phyloP scores from a whole-genome alignment of 1,284 basidiomycete species.

The Hemileia vastatrix region DNA sequence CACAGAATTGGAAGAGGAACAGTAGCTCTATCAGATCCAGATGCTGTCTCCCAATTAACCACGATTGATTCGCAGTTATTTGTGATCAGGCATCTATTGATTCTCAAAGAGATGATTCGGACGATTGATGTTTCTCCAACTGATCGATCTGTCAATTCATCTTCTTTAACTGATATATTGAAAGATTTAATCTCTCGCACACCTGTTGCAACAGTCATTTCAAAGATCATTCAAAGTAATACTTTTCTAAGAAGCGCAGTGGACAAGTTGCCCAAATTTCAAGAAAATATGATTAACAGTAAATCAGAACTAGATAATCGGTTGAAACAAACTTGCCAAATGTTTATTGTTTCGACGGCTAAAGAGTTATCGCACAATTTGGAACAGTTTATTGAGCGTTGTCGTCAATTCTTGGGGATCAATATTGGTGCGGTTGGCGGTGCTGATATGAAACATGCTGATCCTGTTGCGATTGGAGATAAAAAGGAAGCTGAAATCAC shows the following conservation, averaged over 20 bases:
- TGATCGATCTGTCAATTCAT: constrained; percentile 46
- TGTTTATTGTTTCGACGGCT: constrained; percentile 1
- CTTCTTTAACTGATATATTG: constrained; percentile 46
- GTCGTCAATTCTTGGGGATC: background rate
- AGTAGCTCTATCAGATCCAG: constrained; percentile 44
- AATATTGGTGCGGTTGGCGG: background rate
- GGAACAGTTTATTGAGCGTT: background rate
- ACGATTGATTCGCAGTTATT: constrained; percentile 66
- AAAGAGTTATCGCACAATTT: background rate
- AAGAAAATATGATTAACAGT: constrained; percentile 6
- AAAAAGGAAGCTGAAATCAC: background rate
- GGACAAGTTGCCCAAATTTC: background rate
- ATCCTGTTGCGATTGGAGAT: background rate
- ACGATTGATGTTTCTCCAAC: constrained; percentile 57
- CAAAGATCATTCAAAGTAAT: background rate
- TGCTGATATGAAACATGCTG: background rate
- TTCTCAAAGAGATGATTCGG: constrained; percentile 75
- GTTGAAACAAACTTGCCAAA: constrained; percentile 3
- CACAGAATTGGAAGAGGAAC: constrained; percentile 54
- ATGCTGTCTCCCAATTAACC: constrained; percentile 5
- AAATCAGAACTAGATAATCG: constrained; percentile 15
- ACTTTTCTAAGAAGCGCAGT: background rate
- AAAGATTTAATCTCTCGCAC: constrained; percentile 5
- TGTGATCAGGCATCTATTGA: constrained; percentile 75
- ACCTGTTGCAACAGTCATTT: constrained; percentile 1